Evolutionary conservation across 176 grass and related monocot genomes (phyloP), one percentile per base, ranked within the genome.

Genomic region (Thalia dealbata): DNA sequence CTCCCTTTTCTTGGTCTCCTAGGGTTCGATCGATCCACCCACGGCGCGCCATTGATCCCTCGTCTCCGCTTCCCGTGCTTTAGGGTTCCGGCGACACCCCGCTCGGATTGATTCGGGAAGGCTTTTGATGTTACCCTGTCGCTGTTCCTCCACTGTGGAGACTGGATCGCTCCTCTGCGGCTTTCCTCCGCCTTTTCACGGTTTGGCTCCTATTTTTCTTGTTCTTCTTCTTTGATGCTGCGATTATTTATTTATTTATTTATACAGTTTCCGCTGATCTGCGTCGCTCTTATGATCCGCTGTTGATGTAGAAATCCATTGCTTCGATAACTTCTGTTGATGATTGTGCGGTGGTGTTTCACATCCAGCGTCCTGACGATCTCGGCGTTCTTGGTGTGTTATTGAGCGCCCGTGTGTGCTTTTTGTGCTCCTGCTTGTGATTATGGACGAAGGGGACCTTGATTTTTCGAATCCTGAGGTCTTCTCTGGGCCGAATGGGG

Each of bases 401-500:
- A 32, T 14, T 64, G 62, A 18, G 18, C 10, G 3, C 10, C 2
- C 19, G 5, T 1, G 32, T 28, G 28, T 7, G 3, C 22, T n/a
- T 28, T 3, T 30, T 26, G 8, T 52, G 25, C 45, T 54, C 26
- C 13, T 2, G 25, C 8, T 28, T 27, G 45, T 21, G 25, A 72
- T 58, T 24, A 91, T 91, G 89, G 89, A 88, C 43, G 89, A 88
- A 26, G 82, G 83, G 26, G 89, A 91, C 65, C 45, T 88, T 0
- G 85, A 86, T 76, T 88, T 91, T 74, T 88, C 89, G 0, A 91
- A 87, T 76, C 76, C 88, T 5, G 79, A 91, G 12, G 72, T 67
- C 0, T 91, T 71, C 84, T 71, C 84, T 22, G 81, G 84, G 62
- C 51, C 73, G 0, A 30, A 66, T 26, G 30, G 30, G 2, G 81